Evolutionary conservation across 75 land plant species (phyloP).

Genomic region (Cryptomeria japonica): DNA sequence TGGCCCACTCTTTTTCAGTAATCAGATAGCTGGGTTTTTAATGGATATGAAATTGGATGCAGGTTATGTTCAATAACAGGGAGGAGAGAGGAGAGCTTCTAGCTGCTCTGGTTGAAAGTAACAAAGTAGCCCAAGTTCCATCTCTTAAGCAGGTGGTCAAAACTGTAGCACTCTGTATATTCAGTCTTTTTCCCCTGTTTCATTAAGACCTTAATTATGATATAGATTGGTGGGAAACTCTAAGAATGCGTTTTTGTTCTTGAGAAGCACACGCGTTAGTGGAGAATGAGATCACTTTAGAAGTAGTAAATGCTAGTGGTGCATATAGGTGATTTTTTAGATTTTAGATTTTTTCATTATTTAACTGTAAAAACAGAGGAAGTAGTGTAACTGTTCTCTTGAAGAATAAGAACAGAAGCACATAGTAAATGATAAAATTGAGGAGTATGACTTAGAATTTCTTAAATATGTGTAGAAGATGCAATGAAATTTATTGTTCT

Average conservation of each 20-base stretch:
- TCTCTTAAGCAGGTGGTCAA: slow-evolving; percentile 31
- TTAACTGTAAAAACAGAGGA: no score
- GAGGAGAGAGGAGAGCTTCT: slow-evolving; percentile 64
- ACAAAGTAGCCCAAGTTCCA: slow-evolving; percentile 45
- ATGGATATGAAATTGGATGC: slow-evolving; percentile 7
- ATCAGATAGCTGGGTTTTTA: background rate
- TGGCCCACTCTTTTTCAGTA: no score
- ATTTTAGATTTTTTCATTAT: no score
- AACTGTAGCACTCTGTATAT: background rate
- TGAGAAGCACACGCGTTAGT: background rate
- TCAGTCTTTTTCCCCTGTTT: background rate
- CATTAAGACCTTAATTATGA: background rate
- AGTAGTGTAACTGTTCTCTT: no score
- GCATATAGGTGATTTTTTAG: no score
- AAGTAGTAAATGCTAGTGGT: no score
- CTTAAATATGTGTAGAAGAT: no score
- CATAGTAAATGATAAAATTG: no score
- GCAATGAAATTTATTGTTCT: no score
- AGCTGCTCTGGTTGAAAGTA: slow-evolving; percentile 39
- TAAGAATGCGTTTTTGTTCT: background rate
- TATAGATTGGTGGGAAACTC: background rate
- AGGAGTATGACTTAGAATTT: no score
- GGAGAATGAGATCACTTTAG: background rate
- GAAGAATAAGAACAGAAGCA: no score
- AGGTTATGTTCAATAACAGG: slow-evolving; percentile 78